Evolutionary conservation across 208 protist genomes (phyloP).

Genomic region (Crithidia sp.): DNA sequence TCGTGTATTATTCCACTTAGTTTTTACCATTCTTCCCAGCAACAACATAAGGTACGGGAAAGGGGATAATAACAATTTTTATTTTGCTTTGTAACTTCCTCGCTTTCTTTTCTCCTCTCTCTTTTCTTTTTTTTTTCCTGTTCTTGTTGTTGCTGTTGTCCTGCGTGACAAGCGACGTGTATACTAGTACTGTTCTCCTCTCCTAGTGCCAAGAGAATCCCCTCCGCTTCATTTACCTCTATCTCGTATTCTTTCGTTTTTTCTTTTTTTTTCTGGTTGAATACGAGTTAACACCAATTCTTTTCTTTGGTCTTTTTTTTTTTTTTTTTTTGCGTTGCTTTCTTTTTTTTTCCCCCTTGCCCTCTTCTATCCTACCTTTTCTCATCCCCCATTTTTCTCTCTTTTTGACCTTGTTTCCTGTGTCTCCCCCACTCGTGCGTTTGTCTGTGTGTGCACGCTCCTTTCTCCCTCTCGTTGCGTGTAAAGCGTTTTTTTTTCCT

Average conservation of each 20-base stretch:
- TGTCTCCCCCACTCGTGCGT: background rate
- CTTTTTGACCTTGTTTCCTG: background rate
- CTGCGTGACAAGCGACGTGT: no score
- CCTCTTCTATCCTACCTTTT: background rate
- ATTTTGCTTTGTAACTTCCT: constrained; percentile 9
- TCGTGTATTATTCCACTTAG: no score
- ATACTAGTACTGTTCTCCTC: background rate
- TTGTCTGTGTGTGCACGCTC: constrained; percentile 2
- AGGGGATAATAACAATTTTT: background rate
- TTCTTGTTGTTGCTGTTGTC: constrained; percentile 7
- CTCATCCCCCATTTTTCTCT: background rate
- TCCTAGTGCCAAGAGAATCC: background rate
- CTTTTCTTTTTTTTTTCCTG: constrained; percentile 12
- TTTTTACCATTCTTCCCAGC: no score
- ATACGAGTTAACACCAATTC: no score
- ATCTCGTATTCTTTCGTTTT: no score
- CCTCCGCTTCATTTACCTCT: no score
- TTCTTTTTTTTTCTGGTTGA: no score
- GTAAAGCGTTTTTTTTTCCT: background rate
- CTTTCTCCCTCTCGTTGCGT: constrained; percentile 8
- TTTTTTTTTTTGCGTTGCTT: constrained; percentile 8
- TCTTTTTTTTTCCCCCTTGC: constrained; percentile 5
- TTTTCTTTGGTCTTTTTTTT: background rate
- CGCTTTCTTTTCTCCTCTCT: background rate
- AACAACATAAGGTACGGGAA: no score